phyloP scores from a whole-genome alignment of 192 early-diverging fungal genomes.

The Powellomyces hirtus region DNA sequence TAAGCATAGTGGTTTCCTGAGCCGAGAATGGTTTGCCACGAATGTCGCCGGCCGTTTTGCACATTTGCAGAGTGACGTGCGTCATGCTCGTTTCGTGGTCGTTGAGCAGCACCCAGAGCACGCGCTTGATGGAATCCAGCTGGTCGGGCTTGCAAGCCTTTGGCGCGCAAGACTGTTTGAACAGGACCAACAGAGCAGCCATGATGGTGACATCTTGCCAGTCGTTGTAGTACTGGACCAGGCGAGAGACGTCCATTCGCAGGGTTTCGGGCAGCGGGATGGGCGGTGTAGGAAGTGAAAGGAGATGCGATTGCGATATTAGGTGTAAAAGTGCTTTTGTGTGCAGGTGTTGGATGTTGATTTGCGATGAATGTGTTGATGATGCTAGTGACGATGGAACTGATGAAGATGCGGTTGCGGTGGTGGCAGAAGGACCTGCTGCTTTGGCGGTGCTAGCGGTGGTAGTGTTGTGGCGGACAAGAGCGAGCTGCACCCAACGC shows the following conservation, averaged over 20 bases:
- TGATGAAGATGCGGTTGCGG: too few relatives aligned
- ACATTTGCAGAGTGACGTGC: slow-evolving; percentile 51
- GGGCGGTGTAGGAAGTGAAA: slow-evolving; percentile 13
- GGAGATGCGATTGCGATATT: slow-evolving; percentile 23
- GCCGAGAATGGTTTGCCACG: slow-evolving; percentile 24
- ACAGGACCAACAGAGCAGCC: slow-evolving; percentile 42
- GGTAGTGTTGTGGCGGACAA: not conserved
- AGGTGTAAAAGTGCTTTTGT: slow-evolving; percentile 29
- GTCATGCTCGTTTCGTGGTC: slow-evolving; percentile 49
- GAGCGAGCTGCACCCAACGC: slow-evolving; percentile 22
- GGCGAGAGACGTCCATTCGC: slow-evolving; percentile 41
- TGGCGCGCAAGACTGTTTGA: slow-evolving; percentile 33
- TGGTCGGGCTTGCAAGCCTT: slow-evolving; percentile 4
- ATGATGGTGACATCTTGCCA: slow-evolving; percentile 58
- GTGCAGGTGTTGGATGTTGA: slow-evolving; percentile 26
- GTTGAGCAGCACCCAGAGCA: slow-evolving; percentile 53
- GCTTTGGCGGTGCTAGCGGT: not conserved
- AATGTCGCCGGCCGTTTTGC: slow-evolving; percentile 31
- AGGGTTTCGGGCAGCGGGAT: slow-evolving; percentile 46
- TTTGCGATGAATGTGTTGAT: not conserved
- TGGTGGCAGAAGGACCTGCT: not conserved
- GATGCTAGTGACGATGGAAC: not conserved
- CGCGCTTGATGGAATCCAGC: slow-evolving; percentile 27
- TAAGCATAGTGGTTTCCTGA: slow-evolving; percentile 27
- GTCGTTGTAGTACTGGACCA: slow-evolving; percentile 50